Evolutionary conservation across 1,284 basidiomycete species (phyloP).

Genomic region (Ustilago curta): DNA sequence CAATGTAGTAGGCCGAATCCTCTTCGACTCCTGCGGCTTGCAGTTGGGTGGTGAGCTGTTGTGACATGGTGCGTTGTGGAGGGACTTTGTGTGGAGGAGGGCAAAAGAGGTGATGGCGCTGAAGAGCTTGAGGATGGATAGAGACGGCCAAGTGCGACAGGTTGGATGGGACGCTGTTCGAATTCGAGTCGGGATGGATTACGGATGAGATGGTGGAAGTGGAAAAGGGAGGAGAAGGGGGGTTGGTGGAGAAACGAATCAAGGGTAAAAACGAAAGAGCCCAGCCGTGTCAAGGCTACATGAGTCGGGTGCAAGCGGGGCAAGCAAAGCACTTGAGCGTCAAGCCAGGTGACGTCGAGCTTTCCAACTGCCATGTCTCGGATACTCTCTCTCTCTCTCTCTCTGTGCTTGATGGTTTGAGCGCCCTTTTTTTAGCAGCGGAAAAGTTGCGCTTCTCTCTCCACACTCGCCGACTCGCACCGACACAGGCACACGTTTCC

Average conservation of each 20-base stretch:
- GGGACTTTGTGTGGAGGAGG: background rate
- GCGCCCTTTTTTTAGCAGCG: background rate
- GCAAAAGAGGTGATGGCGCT: background rate
- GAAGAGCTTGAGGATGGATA: background rate
- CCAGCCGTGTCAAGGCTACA: too few relatives aligned
- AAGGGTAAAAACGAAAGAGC: too few relatives aligned
- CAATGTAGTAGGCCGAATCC: slow-evolving; percentile 53
- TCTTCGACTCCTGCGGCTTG: slow-evolving; percentile 36
- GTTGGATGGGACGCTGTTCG: too few relatives aligned
- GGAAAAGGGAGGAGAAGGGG: background rate
- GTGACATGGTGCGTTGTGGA: slow-evolving; percentile 25
- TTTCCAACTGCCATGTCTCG: too few relatives aligned
- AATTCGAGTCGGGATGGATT: too few relatives aligned
- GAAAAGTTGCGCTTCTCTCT: background rate
- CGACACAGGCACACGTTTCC: too few relatives aligned
- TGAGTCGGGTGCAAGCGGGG: slow-evolving; percentile 37
- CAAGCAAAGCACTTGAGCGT: background rate
- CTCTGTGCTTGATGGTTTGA: background rate
- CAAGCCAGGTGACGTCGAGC: slow-evolving; percentile 18
- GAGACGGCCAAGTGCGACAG: too few relatives aligned
- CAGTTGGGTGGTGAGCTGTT: slow-evolving; percentile 33
- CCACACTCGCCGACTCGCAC: background rate
- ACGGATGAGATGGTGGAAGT: background rate
- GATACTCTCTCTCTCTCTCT: background rate
- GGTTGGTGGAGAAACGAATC: too few relatives aligned